Percentiles rank a stretch among this genome's conserved stretches.
These are phyloP conservation scores for Royoungia palumana DNA, from an alignment of 768 basidiomycete species.

Conservation along the genomic window DNA sequence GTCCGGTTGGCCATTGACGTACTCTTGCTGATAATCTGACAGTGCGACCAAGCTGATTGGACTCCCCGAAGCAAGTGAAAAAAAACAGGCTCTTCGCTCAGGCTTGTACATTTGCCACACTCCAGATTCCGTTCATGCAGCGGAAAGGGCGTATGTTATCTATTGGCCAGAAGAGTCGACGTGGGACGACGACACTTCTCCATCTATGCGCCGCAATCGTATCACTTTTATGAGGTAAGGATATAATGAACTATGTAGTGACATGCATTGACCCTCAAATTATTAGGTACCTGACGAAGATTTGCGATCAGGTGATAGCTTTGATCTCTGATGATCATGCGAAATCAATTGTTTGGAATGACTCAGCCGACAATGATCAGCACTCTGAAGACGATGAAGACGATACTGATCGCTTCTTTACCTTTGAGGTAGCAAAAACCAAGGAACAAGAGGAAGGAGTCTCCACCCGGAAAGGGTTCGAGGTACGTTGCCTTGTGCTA, in stretches of 20 bases:
- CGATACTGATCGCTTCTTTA: conserved; percentile 49
- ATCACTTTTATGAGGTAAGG: conserved; percentile 58
- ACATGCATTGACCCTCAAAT: not conserved
- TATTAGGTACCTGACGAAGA: conserved; percentile 54
- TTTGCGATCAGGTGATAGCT: conserved; percentile 51
- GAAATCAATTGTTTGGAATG: conserved; percentile 42
- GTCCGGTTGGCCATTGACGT: not conserved
- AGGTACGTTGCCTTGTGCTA: conserved; percentile 25
- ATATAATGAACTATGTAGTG: not conserved
- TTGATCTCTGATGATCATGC: conserved; percentile 49
- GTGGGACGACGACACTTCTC: conserved; percentile 50
- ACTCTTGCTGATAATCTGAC: not conserved
- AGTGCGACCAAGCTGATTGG: conserved; percentile 15
- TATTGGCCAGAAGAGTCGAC: conserved; percentile 64
- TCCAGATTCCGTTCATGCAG: not conserved
- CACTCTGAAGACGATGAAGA: conserved; percentile 33
- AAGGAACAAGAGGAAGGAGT: conserved; percentile 56
- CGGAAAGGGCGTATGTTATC: conserved; percentile 41
- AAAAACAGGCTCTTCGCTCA: conserved; percentile 38
- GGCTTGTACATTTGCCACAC: conserved; percentile 47
- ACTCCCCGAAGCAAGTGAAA: not conserved
- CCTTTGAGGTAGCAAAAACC: conserved; percentile 54
- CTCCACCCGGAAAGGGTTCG: conserved; percentile 42
- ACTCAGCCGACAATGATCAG: conserved; percentile 27
- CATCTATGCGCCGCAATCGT: conserved; percentile 48